phyloP scores from a whole-genome alignment of 768 basidiomycete genomes.

The Psilocybe cubensis region DNA sequence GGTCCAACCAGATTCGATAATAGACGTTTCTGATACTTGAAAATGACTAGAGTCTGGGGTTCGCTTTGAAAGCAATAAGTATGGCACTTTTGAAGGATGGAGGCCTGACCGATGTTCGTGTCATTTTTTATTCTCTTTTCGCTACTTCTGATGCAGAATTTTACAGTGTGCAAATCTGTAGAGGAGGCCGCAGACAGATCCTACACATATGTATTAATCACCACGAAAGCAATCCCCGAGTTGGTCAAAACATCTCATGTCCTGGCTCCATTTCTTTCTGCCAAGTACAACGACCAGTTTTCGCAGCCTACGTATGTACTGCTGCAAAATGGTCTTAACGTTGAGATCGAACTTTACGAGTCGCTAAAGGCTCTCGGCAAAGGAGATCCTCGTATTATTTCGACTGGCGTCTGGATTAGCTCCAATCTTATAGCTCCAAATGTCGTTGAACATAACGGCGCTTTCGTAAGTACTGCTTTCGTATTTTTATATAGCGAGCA shows the following conservation, averaged over 20 bases:
- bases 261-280: constrained; percentile 56
- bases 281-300: constrained; percentile 46
- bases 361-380: constrained; percentile 45
- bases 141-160: neutral
- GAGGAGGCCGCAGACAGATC: constrained; percentile 59
- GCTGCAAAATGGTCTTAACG: constrained; percentile 74
- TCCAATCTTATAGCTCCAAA: constrained; percentile 51
- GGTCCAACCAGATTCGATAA: too few species aligned
- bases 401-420: constrained; percentile 57
- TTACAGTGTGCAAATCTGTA: constrained; percentile 59
- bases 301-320: constrained; percentile 63
- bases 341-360: constrained; percentile 68
- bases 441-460: constrained; percentile 48
- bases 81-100: constrained; percentile 62
- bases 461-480: constrained; percentile 43
- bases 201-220: constrained; percentile 68
- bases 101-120: constrained; percentile 64
- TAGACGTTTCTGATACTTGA: neutral
- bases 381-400: constrained; percentile 54
- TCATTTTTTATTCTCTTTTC: neutral
- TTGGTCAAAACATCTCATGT: constrained; percentile 56
- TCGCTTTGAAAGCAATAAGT: constrained; percentile 59
- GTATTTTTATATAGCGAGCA: neutral
- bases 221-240: constrained; percentile 77
- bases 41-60: constrained; percentile 50